Evolutionary conservation across 805 yeast species (phyloP), one percentile per base, ranked within the genome.

Genomic region (Metschnikowia reukaufii): DNA sequence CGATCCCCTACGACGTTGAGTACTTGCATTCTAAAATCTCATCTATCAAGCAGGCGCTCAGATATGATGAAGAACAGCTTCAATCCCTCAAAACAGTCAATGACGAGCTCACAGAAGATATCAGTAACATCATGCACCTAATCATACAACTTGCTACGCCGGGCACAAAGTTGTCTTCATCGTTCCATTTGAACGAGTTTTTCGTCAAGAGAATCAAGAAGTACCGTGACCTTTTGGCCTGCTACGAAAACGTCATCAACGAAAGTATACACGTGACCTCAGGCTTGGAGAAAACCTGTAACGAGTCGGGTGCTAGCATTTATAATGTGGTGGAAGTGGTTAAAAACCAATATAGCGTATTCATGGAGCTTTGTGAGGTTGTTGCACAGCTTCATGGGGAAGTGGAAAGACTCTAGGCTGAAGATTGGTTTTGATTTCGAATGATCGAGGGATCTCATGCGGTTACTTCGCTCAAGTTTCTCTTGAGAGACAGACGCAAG

Each of bases 311-410:
- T 49, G 70, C 75, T 41, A 62, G 69, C 42, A 63, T 72, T 42
- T 59, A 62, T 48, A 72, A 76, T 52, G 75, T 85, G 21, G 78
- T 84, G 13, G 75, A 77, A 40, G 82, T 88, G 0, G 74, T 86
- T 20, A 79, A 79, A 46, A 83, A 81, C 55, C 92, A 86, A 63
- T 86, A 83, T 60, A 72, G 72, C 36, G 67, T 86, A 44, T 86
- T 84, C 64, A 83, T 85, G 82, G 91, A 85, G 62, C 72, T 84
- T 36, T 84, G 91, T 40, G 87, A 85, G 61, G 77, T 80, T 34
- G 76, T 84, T 60, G 91, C 92, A 2, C 87, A 82, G 54, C 63
- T 84, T 34, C 92, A 86, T 64, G 65, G 58, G 39, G 68, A 67
- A 51, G 65, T 68, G 18, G 45, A 45, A 20, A 20, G 42, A 15